Base-by-base conservation (phyloP, 164 flowering plant genomes). In the Hamamelis virginiana region DNA sequence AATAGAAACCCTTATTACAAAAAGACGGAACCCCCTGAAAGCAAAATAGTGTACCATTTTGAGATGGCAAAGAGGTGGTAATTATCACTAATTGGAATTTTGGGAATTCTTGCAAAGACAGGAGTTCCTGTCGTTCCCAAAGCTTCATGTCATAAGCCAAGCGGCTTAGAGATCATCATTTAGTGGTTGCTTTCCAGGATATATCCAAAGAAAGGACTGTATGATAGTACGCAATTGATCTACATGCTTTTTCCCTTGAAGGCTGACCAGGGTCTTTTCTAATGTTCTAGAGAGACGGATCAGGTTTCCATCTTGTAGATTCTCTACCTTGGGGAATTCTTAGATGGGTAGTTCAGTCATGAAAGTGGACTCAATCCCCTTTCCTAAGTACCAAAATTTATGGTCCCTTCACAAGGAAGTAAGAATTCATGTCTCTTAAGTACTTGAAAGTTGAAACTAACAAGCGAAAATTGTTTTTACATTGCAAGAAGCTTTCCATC, bases 401-500 rank as follows among this genome's bases (percentile, higher is more conserved):
- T 19, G 23, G 10, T 53, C 8, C 11, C 26, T 53, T 53, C 23
- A n/a, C n/a, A 22, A 19, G 10, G 22, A 10, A 53, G 9, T 10
- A 59, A 11, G n/a, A 50, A 50, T 15, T 12, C n/a, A 50, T 28
- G 22, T 33, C 21, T 57, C 52, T 44, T 67, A 16, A 62, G 23
- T 4, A 47, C 56, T 48, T 15, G 47, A 59, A 9, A 48, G 15
- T 14, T 18, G 38, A 23, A 26, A 47, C 62, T 43, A 56, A 19
- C 9, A 65, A 55, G 44, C n/a, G 18, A 48, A 75, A 45, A 65
- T n/a, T n/a, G 21, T 19, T 44, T 51, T 81, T 93, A 96, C 99
- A 91, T 45, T 44, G 97, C 97, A 76, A 96, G 86, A 64, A 85
- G 69, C 67, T 80, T 87, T 67, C 98, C 98, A 78, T 90, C 91